Conservation (phyloP, 202 grass and related monocot genomes). For the Setaria viridis region DNA sequence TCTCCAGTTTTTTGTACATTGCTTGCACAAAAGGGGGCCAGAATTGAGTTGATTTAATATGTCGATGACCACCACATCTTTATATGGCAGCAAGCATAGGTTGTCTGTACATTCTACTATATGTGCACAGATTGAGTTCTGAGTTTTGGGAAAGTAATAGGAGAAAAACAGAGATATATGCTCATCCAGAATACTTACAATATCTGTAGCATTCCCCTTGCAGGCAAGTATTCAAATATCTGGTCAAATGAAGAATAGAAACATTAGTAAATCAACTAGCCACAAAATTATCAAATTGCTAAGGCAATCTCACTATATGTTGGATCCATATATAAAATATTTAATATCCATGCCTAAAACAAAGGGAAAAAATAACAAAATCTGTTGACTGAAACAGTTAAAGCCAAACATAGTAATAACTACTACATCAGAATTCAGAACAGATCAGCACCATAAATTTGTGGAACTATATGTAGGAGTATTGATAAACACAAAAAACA, state of each 20-base stretch:
- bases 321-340: neutral
- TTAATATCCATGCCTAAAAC: neutral
- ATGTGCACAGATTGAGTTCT: neutral
- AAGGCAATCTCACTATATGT: no score
- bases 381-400: neutral
- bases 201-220: constrained; percentile 93
- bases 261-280: neutral
- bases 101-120: neutral
- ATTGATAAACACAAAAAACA: neutral
- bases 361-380: neutral
- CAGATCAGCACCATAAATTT: neutral
- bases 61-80: neutral
- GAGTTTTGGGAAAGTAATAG: neutral
- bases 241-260: constrained; percentile 23
- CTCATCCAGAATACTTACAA: constrained; percentile 67
- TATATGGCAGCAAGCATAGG: neutral
- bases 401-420: neutral
- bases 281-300: neutral
- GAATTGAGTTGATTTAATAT: neutral
- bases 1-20: neutral
- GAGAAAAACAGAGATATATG: constrained; percentile 9
- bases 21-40: neutral
- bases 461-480: neutral
- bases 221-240: constrained; percentile 88
- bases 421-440: neutral